Evolutionary conservation across 106 monocot genomes (phyloP), one percentile per base, ranked within the genome.

Genomic region (Hemerocallis citrina): DNA sequence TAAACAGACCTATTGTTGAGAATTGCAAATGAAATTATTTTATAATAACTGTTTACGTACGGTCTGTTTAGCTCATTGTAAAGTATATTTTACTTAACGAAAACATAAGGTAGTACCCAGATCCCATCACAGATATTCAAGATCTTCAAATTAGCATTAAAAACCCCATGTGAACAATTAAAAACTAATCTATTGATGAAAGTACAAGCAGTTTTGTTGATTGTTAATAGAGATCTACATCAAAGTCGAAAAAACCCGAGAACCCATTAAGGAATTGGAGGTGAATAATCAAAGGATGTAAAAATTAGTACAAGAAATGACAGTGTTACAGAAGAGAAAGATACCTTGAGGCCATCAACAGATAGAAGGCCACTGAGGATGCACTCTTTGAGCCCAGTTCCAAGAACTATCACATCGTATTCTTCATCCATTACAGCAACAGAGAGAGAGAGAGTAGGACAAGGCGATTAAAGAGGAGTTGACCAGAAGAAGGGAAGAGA

Each of bases 351-450:
- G 71, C 92, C 92, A 46, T 88, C 80, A 47, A 92, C 92, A 57
- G 88, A 92, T 64, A 92, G 88, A 42, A 92, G 92, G 31, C 92
- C 92, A 45, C 88, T 88, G 71, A 93, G 84, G 72, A 93, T 88
- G 71, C 92, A 93, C 52, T 93, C 88, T 73, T 93, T 88, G 63
- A 93, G 88, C 2, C 88, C 92, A 19, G 88, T 93, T 0, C 88
- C 88, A 34, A 93, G 92, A 11, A 93, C 92, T 30, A 93, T 82
- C 43, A 88, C 92, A 43, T 93, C 88, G 57, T 93, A 93, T 58
- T 88, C 85, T 64, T 93, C 84, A 75, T 93, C 92, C 92, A 93
- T 93, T 57, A 66, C 62, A 65, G 19, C 31, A 25, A 25, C 8
- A 12, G 30, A 60, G 36, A 6, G 35, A 61, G 19, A 0, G 37